Percentiles rank a stretch among this genome's conserved stretches.
phyloP scores from a whole-genome alignment of 306 rosid genomes.

The Cucurbita pepo region DNA sequence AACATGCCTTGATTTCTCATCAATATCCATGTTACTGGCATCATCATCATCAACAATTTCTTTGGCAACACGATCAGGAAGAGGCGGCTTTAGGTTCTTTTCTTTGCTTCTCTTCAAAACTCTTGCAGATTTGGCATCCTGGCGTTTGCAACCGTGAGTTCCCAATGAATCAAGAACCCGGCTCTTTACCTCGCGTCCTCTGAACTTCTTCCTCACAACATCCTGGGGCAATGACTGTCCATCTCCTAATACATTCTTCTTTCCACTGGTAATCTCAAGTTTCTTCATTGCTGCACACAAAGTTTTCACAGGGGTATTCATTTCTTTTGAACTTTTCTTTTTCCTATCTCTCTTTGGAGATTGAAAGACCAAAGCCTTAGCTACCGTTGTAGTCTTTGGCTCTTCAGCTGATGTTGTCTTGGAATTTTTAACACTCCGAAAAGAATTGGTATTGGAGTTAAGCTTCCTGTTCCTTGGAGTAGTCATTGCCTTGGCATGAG shows the following conservation, averaged over 20 bases:
- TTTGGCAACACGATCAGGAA: constrained; percentile 5
- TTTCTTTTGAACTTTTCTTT: constrained; percentile 26
- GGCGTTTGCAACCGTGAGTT: constrained; percentile 24
- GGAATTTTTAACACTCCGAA: constrained; percentile 59
- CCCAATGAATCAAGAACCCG: constrained; percentile 60
- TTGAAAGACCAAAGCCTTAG: constrained; percentile 55
- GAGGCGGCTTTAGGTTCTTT: constrained; percentile 17
- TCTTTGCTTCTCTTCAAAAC: constrained; percentile 27
- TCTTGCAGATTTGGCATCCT: constrained; percentile 17
- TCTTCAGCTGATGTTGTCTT: constrained; percentile 25
- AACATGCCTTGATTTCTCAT: constrained; percentile 37
- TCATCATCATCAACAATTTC: constrained; percentile 22
- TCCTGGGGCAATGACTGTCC: constrained; percentile 23
- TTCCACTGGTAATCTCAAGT: constrained; percentile 42
- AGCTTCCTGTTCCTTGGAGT: constrained; percentile 66
- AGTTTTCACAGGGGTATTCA: constrained; percentile 37
- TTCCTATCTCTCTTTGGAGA: constrained; percentile 55
- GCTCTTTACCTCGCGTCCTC: constrained; percentile 71
- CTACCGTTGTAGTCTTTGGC: constrained; percentile 43
- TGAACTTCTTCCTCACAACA: constrained; percentile 34
- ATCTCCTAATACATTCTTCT: constrained; percentile 31
- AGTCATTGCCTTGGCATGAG: constrained; percentile 46
- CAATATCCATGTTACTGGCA: constrained; percentile 45
- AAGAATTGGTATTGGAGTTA: constrained; percentile 35
- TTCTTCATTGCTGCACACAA: constrained; percentile 66